phyloP scores from a whole-genome alignment of 1,284 basidiomycete genomes.

The Cryptococcus wingfieldii region DNA sequence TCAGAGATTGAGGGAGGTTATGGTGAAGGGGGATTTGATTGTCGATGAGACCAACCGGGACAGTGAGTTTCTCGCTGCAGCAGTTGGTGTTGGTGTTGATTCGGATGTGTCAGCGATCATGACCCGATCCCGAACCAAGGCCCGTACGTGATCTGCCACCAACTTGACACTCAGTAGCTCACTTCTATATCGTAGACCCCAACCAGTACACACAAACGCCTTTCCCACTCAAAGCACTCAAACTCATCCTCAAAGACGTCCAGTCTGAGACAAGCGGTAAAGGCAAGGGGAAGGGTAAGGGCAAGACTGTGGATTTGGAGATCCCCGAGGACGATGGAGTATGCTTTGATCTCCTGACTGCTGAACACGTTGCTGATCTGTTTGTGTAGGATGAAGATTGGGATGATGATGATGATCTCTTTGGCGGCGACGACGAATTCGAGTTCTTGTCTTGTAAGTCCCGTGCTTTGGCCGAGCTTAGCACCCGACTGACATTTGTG shows the following conservation, averaged over 20 bases:
- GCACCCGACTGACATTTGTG: conserved; percentile 13
- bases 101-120: conserved; percentile 67
- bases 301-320: conserved; percentile 52
- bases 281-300: conserved; percentile 56
- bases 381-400: conserved; percentile 71
- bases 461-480: no score
- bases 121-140: conserved; percentile 85
- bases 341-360: conserved; percentile 8
- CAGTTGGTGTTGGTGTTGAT: neutral
- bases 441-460: conserved; percentile 50
- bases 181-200: conserved; percentile 57
- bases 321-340: conserved; percentile 64
- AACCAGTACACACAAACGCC: conserved; percentile 77
- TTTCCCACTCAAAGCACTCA: conserved; percentile 87
- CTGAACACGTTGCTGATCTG: neutral
- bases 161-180: neutral
- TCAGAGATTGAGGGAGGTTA: conserved; percentile 58
- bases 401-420: conserved; percentile 67
- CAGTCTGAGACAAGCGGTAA: conserved; percentile 59
- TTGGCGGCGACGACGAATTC: conserved; percentile 45
- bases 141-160: conserved; percentile 16
- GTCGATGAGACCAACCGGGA: conserved; percentile 71
- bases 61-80: conserved; percentile 54
- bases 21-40: conserved; percentile 90
- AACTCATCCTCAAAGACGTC: conserved; percentile 79